These are phyloP conservation scores for Cladosporium sp. DNA, from an alignment of 2,329 filamentous ascomycete species.

Conservation along the genomic window DNA sequence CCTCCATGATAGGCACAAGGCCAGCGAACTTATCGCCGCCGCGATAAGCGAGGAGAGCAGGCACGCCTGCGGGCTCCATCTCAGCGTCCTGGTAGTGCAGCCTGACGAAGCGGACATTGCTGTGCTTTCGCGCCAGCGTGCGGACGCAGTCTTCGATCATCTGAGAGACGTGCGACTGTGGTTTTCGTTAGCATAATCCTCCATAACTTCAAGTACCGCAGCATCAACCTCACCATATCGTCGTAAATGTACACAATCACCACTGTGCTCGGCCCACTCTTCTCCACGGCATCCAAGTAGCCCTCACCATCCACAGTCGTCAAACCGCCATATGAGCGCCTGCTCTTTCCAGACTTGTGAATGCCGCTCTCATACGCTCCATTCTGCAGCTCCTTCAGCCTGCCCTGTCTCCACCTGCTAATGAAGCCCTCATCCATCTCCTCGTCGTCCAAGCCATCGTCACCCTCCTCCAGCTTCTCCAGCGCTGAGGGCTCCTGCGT, in stretches of 20 bases:
- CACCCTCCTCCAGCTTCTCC: slow-evolving; percentile 35
- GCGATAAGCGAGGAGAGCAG: slow-evolving; percentile 84
- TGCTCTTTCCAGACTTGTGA: slow-evolving; percentile 41
- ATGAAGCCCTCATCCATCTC: slow-evolving; percentile 80
- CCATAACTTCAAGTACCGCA: not conserved
- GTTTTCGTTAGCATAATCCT: not conserved
- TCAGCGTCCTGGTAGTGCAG: slow-evolving; percentile 90
- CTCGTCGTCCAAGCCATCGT: slow-evolving; percentile 59
- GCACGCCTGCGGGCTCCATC: slow-evolving; percentile 85
- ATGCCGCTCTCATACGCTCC: slow-evolving; percentile 66
- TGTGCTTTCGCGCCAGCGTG: slow-evolving; percentile 70
- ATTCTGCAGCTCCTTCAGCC: slow-evolving; percentile 70
- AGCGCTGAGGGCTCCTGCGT: slow-evolving; percentile 8
- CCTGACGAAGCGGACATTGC: slow-evolving; percentile 81
- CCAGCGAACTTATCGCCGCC: slow-evolving; percentile 90
- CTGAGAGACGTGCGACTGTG: slow-evolving; percentile 73
- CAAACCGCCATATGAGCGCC: slow-evolving; percentile 74
- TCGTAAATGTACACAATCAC: slow-evolving; percentile 96
- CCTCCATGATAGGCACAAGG: slow-evolving; percentile 80
- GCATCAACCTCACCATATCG: slow-evolving; percentile 63
- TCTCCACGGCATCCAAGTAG: slow-evolving; percentile 95
- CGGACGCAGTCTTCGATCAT: slow-evolving; percentile 77
- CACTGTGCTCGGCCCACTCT: slow-evolving; percentile 74
- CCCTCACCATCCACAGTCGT: slow-evolving; percentile 85
- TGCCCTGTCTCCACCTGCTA: slow-evolving; percentile 77